Evolutionary conservation across 73 alveolate genomes (phyloP).

Genomic region (Paramecium sexaurelia): DNA sequence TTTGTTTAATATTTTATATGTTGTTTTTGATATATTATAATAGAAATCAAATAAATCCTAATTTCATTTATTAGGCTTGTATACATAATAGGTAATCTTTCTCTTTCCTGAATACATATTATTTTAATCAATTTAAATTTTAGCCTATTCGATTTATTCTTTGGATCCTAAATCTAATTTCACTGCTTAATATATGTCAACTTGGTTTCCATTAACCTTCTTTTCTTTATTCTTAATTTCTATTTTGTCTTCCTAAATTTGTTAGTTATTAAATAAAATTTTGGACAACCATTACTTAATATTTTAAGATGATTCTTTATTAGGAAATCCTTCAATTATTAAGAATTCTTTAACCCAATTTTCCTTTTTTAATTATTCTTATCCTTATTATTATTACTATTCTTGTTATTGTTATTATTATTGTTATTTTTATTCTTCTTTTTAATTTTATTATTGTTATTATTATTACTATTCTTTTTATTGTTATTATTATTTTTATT

Average conservation of each 20-base stretch:
- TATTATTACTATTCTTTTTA: not conserved
- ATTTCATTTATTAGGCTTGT: not conserved
- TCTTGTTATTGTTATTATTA: not conserved
- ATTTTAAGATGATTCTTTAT: not conserved
- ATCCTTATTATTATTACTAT: not conserved
- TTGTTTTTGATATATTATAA: not conserved
- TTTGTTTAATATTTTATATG: not conserved
- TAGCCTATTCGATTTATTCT: not conserved
- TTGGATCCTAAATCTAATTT: constrained; percentile 24
- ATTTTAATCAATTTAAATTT: not conserved
- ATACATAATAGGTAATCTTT: not conserved
- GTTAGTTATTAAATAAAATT: not conserved
- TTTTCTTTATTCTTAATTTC: not conserved
- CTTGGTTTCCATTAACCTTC: not conserved
- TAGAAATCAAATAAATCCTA: not conserved
- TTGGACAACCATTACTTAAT: not conserved
- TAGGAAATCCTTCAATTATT: constrained; percentile 8
- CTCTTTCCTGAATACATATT: not conserved
- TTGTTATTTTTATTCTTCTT: not conserved
- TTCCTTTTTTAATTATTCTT: not conserved
- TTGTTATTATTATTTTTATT: not conserved
- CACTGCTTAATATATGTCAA: not conserved
- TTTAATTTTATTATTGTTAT: not conserved
- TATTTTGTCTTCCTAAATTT: not conserved
- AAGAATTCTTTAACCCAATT: not conserved